Evolutionary conservation across 2,329 filamentous ascomycete species (phyloP), one percentile per base, ranked within the genome.

Genomic region (Pseudogymnoascus destructans): DNA sequence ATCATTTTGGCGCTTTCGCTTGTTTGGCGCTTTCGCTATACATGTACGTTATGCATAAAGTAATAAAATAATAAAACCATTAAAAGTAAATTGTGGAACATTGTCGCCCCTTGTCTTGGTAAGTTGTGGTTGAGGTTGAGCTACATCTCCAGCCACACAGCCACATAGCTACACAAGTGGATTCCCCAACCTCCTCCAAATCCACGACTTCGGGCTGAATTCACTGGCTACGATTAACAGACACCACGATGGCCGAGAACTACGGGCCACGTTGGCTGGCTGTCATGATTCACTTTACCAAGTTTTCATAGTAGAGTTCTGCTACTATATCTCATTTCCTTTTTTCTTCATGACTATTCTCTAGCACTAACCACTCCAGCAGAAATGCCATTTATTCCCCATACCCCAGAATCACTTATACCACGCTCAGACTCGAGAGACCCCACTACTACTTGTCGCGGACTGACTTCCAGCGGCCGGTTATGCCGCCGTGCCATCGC

Each of bases 381-480:
- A 55, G 17, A 63, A 63, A 87, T 87, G 84, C 79, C 84, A 60
- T 82, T 84, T 70, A 79, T 84, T 62, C 73, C 79, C 58, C 79
- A 84, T 68, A 95, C 89, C 0, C 91, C 92, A 63, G 91, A 96
- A 74, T 85, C 87, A 17, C 74, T 86, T 25, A 75, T 96, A 60
- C 79, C 79, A 59, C 86, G 91, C 59, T 83, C 84, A 66, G 91
- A 96, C 75, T 95, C 89, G 57, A 89, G 87, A 69, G 85, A 95
- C 64, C 85, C 90, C 1, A 77, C 80, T 1, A 86, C 84, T 10
- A 96, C 91, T 69, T 98, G 93, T 73, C 84, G 85, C 73, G 93
- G 93, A 59, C 81, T 97, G 62, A 96, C 90, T 3, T 78, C 82
- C 25, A 82, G 78, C 64, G 93, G 93, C n/a, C 79, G 84, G 55